These are phyloP conservation scores for Mucor racemosus DNA, from an alignment of 371 early-diverging fungal genomes.

Conservation along the genomic window DNA sequence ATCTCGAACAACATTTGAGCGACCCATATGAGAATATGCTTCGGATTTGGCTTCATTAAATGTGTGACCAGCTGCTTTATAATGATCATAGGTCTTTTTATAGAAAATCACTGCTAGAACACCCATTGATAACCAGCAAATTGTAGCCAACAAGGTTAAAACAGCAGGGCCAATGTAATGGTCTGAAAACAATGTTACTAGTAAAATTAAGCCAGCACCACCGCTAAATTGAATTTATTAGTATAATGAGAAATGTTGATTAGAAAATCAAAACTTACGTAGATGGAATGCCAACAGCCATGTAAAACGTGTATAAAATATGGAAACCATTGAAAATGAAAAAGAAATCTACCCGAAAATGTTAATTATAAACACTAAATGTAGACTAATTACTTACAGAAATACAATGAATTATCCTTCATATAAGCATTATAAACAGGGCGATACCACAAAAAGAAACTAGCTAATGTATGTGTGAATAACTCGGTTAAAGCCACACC, in stretches of 20 bases:
- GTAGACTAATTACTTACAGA: conserved; percentile 55
- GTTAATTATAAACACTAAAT: not conserved
- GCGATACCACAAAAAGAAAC: conserved; percentile 89
- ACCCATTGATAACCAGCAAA: conserved; percentile 71
- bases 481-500: conserved; percentile 79
- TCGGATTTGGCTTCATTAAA: conserved; percentile 84
- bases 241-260: not conserved
- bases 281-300: conserved; percentile 83
- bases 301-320: conserved; percentile 79
- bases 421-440: conserved; percentile 90
- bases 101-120: conserved; percentile 62
- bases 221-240: conserved; percentile 53
- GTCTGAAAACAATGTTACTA: conserved; percentile 74
- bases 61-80: conserved; percentile 81
- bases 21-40: conserved; percentile 59
- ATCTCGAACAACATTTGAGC: conserved; percentile 55
- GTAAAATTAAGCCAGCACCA: conserved; percentile 81
- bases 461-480: conserved; percentile 76
- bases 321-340: conserved; percentile 89
- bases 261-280: conserved; percentile 49
- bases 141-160: conserved; percentile 70
- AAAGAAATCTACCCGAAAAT: conserved; percentile 60
- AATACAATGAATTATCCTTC: conserved; percentile 87
- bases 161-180: conserved; percentile 70
- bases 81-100: conserved; percentile 73